A percentile compares a stretch with the other conserved stretches of the same genome.
Evolutionary conservation across 495 filamentous ascomycete genomes (phyloP).

Genomic region (Aspergillus sclerotioniger): DNA sequence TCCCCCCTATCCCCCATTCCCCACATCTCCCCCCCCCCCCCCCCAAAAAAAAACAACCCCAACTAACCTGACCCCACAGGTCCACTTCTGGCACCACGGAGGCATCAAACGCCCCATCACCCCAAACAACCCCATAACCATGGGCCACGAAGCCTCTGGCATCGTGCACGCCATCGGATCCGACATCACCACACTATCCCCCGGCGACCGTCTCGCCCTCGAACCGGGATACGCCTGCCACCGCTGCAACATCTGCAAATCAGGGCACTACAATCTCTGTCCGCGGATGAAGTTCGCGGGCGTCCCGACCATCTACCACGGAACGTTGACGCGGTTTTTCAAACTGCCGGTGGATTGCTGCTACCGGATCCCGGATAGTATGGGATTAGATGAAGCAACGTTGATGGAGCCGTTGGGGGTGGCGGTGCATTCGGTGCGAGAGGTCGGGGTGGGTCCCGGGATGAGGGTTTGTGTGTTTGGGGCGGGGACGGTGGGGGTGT

Average conservation of each 20-base stretch:
- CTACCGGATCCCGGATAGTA: slow-evolving; percentile 68
- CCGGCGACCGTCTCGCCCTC: slow-evolving; percentile 71
- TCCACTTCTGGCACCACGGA: slow-evolving; percentile 50
- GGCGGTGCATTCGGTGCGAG: slow-evolving; percentile 73
- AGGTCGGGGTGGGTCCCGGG: slow-evolving; percentile 66
- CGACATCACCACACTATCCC: slow-evolving; percentile 46
- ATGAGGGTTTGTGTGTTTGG: slow-evolving; percentile 79
- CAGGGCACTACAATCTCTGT: slow-evolving; percentile 76
- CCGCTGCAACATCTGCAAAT: slow-evolving; percentile 61
- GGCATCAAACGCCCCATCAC: slow-evolving; percentile 37
- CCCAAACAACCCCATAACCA: slow-evolving; percentile 46
- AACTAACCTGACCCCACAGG: slow-evolving; percentile 19
- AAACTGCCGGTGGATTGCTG: slow-evolving; percentile 74
- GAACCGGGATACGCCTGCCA: slow-evolving; percentile 78
- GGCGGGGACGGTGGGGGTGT: slow-evolving; percentile 78
- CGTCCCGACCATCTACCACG: slow-evolving; percentile 68
- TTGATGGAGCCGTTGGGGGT: slow-evolving; percentile 82
- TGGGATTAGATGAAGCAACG: slow-evolving; percentile 78
- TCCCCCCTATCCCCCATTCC: background rate
- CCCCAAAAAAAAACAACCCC: background rate
- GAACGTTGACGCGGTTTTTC: slow-evolving; percentile 78
- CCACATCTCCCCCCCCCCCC: background rate
- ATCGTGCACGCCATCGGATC: slow-evolving; percentile 56
- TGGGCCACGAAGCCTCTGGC: slow-evolving; percentile 68
- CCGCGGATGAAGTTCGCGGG: slow-evolving; percentile 74